A percentile compares a stretch with the other conserved stretches of the same genome.
Conservation (phyloP, 2,329 filamentous ascomycete genomes). For the Calonectria naviculata region DNA sequence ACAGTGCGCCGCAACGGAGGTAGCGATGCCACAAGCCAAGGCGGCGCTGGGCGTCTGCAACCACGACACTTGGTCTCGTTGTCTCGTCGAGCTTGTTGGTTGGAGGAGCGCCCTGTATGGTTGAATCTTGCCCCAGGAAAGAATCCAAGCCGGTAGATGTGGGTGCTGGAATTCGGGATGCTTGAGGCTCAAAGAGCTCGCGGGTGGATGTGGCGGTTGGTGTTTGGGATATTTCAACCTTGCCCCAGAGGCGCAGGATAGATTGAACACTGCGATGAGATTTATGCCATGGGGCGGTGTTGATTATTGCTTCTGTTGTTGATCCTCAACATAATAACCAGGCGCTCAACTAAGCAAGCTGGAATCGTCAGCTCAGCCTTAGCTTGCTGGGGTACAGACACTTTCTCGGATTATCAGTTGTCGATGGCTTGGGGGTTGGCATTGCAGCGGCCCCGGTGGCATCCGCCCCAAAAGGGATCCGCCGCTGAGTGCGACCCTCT, state of each 20-base stretch:
- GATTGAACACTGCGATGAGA: background rate
- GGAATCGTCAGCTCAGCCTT: constrained; percentile 20
- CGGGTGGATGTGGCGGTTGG: background rate
- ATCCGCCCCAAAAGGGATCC: constrained; percentile 15
- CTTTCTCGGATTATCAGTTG: constrained; percentile 10
- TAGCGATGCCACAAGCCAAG: constrained; percentile 17
- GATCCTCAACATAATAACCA: background rate
- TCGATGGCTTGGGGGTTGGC: background rate
- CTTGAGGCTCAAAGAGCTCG: constrained; percentile 9
- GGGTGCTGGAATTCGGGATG: constrained; percentile 4
- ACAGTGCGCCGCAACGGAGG: constrained; percentile 39
- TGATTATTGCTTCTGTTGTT: background rate
- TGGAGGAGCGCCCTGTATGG: constrained; percentile 3
- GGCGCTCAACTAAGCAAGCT: constrained; percentile 4
- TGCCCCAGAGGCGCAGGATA: background rate
- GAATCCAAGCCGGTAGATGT: constrained; percentile 20
- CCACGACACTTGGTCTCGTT: constrained; percentile 12
- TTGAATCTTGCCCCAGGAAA: background rate
- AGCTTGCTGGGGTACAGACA: background rate
- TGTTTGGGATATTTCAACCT: background rate
- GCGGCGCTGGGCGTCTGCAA: background rate
- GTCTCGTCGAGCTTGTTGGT: background rate
- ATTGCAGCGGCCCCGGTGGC: constrained; percentile 20
- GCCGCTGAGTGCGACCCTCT: constrained; percentile 11
- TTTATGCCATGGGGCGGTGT: background rate